Evolutionary conservation across 495 filamentous ascomycete species (phyloP).

Genomic region (Penicillium simplicissimum): DNA sequence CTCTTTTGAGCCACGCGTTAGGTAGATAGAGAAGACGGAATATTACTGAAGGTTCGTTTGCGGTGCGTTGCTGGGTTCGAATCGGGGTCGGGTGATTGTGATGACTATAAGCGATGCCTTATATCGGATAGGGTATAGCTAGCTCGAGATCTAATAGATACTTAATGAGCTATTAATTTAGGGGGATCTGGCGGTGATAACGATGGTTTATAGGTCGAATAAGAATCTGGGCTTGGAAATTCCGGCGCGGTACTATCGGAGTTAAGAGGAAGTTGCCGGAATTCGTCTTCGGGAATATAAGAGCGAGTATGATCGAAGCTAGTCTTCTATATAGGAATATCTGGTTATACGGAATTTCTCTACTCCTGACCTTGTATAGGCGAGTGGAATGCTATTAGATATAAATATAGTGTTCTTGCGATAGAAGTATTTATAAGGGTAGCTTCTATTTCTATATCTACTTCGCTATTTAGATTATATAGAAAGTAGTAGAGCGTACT

Average conservation of each 20-base stretch:
- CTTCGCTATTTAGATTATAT: conserved; percentile 35
- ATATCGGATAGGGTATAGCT: neutral
- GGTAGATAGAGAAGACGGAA: conserved; percentile 15
- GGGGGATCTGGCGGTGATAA: conserved; percentile 17
- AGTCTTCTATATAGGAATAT: conserved; percentile 25
- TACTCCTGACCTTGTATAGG: conserved; percentile 30
- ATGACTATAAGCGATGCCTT: conserved; percentile 7
- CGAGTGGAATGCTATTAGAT: conserved; percentile 32
- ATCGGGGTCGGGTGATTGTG: conserved; percentile 26
- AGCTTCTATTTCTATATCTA: conserved; percentile 13
- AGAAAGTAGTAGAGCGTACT: conserved; percentile 40
- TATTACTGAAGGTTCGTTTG: conserved; percentile 31
- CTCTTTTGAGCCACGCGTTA: neutral
- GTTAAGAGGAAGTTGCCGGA: conserved; percentile 19
- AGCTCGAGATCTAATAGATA: conserved; percentile 1
- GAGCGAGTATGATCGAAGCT: conserved; percentile 26
- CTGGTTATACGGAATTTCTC: conserved; percentile 26
- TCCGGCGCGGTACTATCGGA: conserved; percentile 17
- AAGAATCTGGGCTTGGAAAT: conserved; percentile 19
- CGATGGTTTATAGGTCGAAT: conserved; percentile 23
- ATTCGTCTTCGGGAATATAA: conserved; percentile 22
- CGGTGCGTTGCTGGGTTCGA: conserved; percentile 23
- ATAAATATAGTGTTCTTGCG: conserved; percentile 28
- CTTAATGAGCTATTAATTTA: neutral
- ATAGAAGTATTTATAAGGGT: conserved; percentile 20